These are phyloP conservation scores for Pseudopithomyces maydicus DNA, from an alignment of 2,329 filamentous ascomycete genomes.

Conservation along the genomic window DNA sequence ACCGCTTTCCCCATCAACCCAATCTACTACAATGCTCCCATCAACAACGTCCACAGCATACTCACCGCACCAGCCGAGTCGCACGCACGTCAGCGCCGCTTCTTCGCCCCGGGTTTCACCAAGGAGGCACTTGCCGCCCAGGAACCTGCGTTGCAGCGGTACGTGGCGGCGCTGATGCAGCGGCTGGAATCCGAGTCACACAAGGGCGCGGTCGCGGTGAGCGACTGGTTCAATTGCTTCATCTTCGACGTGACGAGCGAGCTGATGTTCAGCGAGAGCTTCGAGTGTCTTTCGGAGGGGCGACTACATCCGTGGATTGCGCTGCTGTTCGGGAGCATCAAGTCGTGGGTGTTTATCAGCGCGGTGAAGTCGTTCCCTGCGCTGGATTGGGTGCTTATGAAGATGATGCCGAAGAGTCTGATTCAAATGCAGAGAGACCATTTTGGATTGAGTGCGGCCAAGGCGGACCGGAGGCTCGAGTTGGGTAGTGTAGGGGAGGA, in stretches of 20 bases:
- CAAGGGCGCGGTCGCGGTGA: background rate
- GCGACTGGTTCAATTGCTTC: slow-evolving; percentile 14
- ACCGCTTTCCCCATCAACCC: slow-evolving; percentile 22
- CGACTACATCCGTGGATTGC: slow-evolving; percentile 40
- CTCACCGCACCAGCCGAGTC: slow-evolving; percentile 24
- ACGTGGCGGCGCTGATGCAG: slow-evolving; percentile 38
- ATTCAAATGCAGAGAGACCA: slow-evolving; percentile 10
- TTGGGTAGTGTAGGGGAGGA: slow-evolving; percentile 7
- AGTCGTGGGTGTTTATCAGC: background rate
- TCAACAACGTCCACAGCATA: slow-evolving; percentile 7
- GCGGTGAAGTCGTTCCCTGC: slow-evolving; percentile 6
- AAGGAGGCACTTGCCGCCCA: slow-evolving; percentile 43
- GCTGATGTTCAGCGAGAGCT: slow-evolving; percentile 58
- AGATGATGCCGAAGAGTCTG: slow-evolving; percentile 3
- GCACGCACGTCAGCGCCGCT: slow-evolving; percentile 30
- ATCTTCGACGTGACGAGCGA: slow-evolving; percentile 42
- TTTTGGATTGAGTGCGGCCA: slow-evolving; percentile 7
- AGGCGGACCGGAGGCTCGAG: slow-evolving; percentile 10
- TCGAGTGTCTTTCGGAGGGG: slow-evolving; percentile 31
- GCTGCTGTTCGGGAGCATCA: slow-evolving; percentile 4
- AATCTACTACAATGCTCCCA: slow-evolving; percentile 1
- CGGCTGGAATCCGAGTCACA: slow-evolving; percentile 3
- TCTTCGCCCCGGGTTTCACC: slow-evolving; percentile 41
- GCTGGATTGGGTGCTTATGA: slow-evolving; percentile 6
- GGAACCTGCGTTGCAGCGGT: slow-evolving; percentile 35